phyloP scores from a whole-genome alignment of 306 rosid genomes.

The Malus sylvestris region DNA sequence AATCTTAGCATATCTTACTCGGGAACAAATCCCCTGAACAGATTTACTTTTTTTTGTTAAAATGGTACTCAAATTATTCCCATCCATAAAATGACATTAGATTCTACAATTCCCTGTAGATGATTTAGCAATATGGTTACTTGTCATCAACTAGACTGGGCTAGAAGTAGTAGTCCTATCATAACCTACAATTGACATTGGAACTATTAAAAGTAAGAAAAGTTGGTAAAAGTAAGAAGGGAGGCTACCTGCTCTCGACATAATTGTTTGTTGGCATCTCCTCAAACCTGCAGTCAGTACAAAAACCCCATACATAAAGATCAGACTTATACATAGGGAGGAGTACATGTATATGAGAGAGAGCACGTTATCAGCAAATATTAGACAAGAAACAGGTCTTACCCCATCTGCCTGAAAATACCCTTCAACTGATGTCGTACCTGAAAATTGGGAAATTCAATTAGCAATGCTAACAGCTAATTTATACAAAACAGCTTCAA shows the following conservation, averaged over 20 bases:
- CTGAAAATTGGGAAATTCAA: slow-evolving; percentile 36
- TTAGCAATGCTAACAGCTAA: not conserved
- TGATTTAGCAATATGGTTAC: not conserved
- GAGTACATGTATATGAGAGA: not conserved
- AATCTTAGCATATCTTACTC: not conserved
- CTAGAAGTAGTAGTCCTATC: not conserved
- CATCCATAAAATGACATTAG: not conserved
- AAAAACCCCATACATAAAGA: slow-evolving; percentile 10
- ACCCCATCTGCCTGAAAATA: slow-evolving; percentile 92
- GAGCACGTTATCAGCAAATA: not conserved
- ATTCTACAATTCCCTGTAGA: not conserved
- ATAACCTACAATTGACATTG: not conserved
- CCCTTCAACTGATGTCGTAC: slow-evolving; percentile 70
- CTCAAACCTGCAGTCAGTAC: slow-evolving; percentile 61
- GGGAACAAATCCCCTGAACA: not conserved
- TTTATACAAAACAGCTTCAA: not conserved
- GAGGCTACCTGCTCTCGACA: slow-evolving; percentile 87
- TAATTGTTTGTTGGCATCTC: slow-evolving; percentile 97
- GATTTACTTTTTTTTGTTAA: not conserved
- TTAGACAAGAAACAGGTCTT: slow-evolving; percentile 22
- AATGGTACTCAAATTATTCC: not conserved
- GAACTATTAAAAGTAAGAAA: not conserved
- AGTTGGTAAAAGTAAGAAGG: slow-evolving; percentile 8
- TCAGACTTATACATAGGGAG: not conserved
- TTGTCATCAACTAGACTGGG: not conserved